These are phyloP conservation scores for Crithidia expoeki DNA, from an alignment of 208 protist species.

Conservation along the genomic window DNA sequence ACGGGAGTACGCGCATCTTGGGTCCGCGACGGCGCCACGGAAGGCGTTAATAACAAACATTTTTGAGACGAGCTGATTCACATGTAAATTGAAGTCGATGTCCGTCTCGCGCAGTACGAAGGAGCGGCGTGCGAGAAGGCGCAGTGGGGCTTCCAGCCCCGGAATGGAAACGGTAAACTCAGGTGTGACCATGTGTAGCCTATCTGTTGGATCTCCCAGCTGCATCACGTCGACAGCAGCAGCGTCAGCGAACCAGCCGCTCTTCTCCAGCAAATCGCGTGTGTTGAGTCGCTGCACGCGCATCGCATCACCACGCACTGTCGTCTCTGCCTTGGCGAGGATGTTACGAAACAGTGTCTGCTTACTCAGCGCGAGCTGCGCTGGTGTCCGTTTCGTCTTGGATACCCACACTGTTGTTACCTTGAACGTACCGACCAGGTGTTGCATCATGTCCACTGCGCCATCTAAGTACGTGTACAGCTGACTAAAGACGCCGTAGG, in stretches of 20 bases:
- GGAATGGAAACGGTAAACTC: neutral
- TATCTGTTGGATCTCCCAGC: neutral
- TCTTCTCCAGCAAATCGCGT: slow-evolving; percentile 14
- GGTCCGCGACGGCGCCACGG: slow-evolving; percentile 38
- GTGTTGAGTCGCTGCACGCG: slow-evolving; percentile 16
- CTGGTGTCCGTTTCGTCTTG: slow-evolving; percentile 39
- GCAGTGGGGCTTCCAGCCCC: neutral
- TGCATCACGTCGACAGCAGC: slow-evolving; percentile 8
- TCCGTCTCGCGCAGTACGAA: slow-evolving; percentile 63
- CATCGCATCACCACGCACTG: neutral
- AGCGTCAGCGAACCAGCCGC: slow-evolving; percentile 24
- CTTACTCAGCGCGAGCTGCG: slow-evolving; percentile 19
- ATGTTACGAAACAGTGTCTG: slow-evolving; percentile 9
- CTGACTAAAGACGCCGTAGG: slow-evolving; percentile 51
- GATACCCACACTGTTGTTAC: slow-evolving; percentile 64
- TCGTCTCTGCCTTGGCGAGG: neutral
- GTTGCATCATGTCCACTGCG: slow-evolving; percentile 24
- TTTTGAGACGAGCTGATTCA: slow-evolving; percentile 69
- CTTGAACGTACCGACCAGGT: slow-evolving; percentile 54
- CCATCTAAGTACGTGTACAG: slow-evolving; percentile 52
- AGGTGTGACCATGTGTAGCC: neutral
- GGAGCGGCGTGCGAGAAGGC: slow-evolving; percentile 14
- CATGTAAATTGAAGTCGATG: slow-evolving; percentile 82
- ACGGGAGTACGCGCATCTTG: slow-evolving; percentile 34
- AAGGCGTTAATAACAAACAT: slow-evolving; percentile 63